Conservation (phyloP, 2,329 filamentous ascomycete genomes). For the Ustulina deusta region DNA sequence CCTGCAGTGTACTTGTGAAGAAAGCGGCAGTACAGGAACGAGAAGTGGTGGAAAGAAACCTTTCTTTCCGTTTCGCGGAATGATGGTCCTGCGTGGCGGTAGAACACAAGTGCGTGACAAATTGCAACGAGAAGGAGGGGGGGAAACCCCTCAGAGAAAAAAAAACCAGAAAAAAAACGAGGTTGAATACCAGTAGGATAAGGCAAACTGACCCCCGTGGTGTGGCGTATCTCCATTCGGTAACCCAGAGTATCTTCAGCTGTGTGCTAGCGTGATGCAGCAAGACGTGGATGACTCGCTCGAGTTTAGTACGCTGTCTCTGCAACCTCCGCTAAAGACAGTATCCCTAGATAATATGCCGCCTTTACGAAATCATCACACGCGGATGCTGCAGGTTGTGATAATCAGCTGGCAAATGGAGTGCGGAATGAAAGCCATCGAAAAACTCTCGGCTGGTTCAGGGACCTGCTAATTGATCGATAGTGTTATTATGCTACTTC, state of each 20-base stretch:
- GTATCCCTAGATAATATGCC: too few relatives aligned
- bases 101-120: slow-evolving; percentile 31
- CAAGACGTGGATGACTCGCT: not conserved
- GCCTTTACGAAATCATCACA: slow-evolving; percentile 13
- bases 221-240: slow-evolving; percentile 4
- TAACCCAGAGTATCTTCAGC: slow-evolving; percentile 19
- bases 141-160: too few relatives aligned
- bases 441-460: not conserved
- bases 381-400: not conserved
- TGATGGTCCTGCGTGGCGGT: not conserved
- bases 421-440: slow-evolving; percentile 20
- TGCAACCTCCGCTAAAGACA: not conserved
- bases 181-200: slow-evolving; percentile 22
- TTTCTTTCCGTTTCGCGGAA: slow-evolving; percentile 12
- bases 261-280: slow-evolving; percentile 26
- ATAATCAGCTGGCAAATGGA: not conserved
- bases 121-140: slow-evolving; percentile 31
- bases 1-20: not conserved
- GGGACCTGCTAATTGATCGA: not conserved
- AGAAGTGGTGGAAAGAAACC: slow-evolving; percentile 23
- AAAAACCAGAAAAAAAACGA: slow-evolving; percentile 12
- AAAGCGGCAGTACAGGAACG: slow-evolving; percentile 8
- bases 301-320: not conserved
- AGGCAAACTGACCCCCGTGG: slow-evolving; percentile 21
- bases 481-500: not conserved